These are phyloP conservation scores for Malassezia sp. DNA, from an alignment of 1,284 basidiomycete genomes.

Conservation along the genomic window DNA sequence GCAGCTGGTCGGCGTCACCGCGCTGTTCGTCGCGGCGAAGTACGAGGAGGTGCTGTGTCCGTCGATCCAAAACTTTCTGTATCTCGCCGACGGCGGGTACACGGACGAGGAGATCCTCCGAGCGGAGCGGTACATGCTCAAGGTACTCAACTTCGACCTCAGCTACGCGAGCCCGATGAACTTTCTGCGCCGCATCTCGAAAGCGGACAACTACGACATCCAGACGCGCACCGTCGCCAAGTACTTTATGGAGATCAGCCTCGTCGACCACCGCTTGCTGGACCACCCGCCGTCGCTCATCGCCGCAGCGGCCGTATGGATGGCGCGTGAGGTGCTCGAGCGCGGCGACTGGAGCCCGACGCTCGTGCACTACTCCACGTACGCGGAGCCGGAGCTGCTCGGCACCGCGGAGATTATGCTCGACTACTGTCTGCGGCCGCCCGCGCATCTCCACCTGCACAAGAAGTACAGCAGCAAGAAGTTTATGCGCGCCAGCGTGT, in stretches of 20 bases:
- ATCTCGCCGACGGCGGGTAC: constrained; percentile 40
- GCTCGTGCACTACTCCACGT: constrained; percentile 80
- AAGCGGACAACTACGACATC: constrained; percentile 55
- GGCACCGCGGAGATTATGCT: constrained; percentile 86
- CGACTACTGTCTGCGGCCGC: constrained; percentile 55
- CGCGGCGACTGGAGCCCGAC: constrained; percentile 70
- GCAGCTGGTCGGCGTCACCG: constrained; percentile 86
- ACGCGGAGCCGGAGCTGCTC: constrained; percentile 69
- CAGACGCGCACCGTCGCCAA: constrained; percentile 83
- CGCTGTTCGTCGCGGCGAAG: constrained; percentile 85
- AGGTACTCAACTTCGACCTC: constrained; percentile 81
- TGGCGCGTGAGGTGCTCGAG: constrained; percentile 73
- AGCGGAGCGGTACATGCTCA: constrained; percentile 84
- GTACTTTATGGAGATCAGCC: constrained; percentile 65
- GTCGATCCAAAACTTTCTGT: constrained; percentile 70
- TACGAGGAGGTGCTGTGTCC: constrained; percentile 93
- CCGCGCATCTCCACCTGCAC: constrained; percentile 35
- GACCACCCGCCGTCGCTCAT: constrained; percentile 69
- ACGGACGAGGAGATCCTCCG: constrained; percentile 41
- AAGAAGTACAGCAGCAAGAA: constrained; percentile 46
- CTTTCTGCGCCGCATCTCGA: constrained; percentile 61
- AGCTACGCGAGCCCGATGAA: constrained; percentile 87
- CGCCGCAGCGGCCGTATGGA: constrained; percentile 80
- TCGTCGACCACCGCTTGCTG: constrained; percentile 75
- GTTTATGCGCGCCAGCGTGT: constrained; percentile 42